A percentile compares a stretch with the other conserved stretches of the same genome.
Evolutionary conservation across 192 early-diverging fungal genomes (phyloP).

Genomic region (Geranomyces variabilis): DNA sequence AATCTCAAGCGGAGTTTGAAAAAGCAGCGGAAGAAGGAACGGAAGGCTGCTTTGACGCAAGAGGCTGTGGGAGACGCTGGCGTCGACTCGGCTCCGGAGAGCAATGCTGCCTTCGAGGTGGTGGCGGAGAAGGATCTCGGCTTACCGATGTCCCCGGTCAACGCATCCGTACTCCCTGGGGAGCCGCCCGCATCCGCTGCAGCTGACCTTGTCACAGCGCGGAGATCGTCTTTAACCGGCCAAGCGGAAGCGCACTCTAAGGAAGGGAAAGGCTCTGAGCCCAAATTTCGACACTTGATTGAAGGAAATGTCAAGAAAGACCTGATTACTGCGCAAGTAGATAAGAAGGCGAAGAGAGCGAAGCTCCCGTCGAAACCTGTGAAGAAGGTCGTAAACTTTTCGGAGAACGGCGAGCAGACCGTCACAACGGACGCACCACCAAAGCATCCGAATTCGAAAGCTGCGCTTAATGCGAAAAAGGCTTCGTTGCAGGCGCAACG

Average conservation of each 20-base stretch:
- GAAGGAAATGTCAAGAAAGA: not conserved
- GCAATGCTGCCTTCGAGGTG: not conserved
- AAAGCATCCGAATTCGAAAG: not conserved
- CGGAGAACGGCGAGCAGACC: not conserved
- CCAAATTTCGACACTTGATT: too few relatives aligned
- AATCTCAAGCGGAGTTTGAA: not conserved
- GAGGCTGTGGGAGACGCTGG: not conserved
- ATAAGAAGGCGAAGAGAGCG: not conserved
- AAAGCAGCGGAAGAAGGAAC: not conserved
- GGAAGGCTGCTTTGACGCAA: not conserved
- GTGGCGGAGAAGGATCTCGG: not conserved
- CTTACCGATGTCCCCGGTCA: not conserved
- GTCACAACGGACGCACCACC: not conserved
- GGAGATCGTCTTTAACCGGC: not conserved
- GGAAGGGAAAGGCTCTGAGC: not conserved
- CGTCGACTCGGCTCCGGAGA: not conserved
- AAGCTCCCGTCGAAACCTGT: not conserved
- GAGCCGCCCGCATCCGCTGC: too few relatives aligned
- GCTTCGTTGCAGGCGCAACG: not conserved
- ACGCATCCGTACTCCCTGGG: not conserved
- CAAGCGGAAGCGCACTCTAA: not conserved
- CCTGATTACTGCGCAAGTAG: not conserved
- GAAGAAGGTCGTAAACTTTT: slow-evolving; percentile 4
- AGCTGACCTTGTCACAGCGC: not conserved
- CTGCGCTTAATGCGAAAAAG: not conserved